Base-by-base conservation (phyloP, 306 rosid species). In the Delonix regia region DNA sequence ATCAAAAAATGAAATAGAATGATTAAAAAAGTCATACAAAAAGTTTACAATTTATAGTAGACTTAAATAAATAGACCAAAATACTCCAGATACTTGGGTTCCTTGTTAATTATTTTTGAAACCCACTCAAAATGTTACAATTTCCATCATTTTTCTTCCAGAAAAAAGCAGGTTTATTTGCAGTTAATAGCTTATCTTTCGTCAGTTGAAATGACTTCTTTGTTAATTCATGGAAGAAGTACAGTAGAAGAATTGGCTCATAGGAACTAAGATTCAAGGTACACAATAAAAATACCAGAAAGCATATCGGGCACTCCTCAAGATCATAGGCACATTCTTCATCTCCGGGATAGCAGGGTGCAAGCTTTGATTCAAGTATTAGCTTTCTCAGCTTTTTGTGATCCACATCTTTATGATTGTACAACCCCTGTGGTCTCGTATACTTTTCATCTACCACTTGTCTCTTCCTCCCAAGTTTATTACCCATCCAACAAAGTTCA, bases 261-360 rank as follows among this genome's bases (percentile, higher is more conserved):
- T 44, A n/a, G 25, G 45, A 74, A 78, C 30, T 55, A 59, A 63
- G 16, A 59, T 27, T 16, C 6, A 45, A 73, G 24, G 52, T 24
- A 79, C 39, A 70, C 0, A 27, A 77, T 38, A 38, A 78, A 83
- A 83, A 82, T 65, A 96, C 99, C 97, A 93, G 90, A 87, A 91
- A 96, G 88, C 99, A 96, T 80, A 96, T 96, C 10, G 99, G 99
- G 84, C 99, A 96, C 83, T 96, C 99, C 86, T 93, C 99, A 24
- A 86, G 94, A 83, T 96, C 93, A 1, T 76, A 49, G 39, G 81
- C 62, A 47, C 56, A 77, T 25, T 96, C 98, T 61, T 96, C 99
- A 56, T 89, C 96, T 71, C 99, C 99, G 33, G 98, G 99, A 83
- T 82, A 90, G 84, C 99, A 96, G 28, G 99, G 99, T 76, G 99